Percentiles rank a stretch among this genome's conserved stretches.
phyloP scores from a whole-genome alignment of 2,329 filamentous ascomycete species.

The Aschersonia sp. region DNA sequence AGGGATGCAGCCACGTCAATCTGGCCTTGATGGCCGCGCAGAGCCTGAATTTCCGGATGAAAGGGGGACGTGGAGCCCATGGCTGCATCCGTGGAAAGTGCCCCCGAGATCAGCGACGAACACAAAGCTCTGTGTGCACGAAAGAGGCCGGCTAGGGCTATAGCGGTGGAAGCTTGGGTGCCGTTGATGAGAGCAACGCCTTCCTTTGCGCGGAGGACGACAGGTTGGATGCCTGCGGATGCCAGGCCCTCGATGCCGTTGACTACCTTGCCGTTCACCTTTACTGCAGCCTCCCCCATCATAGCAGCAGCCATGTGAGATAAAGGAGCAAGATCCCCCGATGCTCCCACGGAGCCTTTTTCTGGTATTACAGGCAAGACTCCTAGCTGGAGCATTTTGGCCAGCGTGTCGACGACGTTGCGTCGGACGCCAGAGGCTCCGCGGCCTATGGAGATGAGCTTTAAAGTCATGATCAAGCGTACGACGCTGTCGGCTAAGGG shows the following conservation, averaged over 20 bases:
- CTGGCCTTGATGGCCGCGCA: neutral
- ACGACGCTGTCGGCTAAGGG: neutral
- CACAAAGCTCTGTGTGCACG: neutral
- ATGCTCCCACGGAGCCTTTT: neutral
- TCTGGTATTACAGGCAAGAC: neutral
- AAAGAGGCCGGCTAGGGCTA: neutral
- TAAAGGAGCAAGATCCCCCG: neutral
- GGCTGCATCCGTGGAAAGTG: neutral
- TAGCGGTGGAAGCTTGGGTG: neutral
- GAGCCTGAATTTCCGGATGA: neutral
- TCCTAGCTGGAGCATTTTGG: neutral
- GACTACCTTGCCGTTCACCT: neutral
- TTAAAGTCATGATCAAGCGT: neutral
- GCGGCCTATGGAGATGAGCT: neutral
- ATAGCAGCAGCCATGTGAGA: constrained; percentile 1
- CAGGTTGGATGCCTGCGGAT: neutral
- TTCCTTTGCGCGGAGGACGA: neutral
- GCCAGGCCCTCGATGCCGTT: neutral
- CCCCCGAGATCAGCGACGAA: neutral
- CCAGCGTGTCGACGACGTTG: neutral
- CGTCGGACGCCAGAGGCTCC: neutral
- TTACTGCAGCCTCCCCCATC: neutral
- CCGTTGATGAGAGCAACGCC: neutral
- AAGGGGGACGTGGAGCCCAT: neutral
- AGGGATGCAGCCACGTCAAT: neutral